Evolutionary conservation across 306 rosid species (phyloP).

Genomic region (Medicago lupulina): DNA sequence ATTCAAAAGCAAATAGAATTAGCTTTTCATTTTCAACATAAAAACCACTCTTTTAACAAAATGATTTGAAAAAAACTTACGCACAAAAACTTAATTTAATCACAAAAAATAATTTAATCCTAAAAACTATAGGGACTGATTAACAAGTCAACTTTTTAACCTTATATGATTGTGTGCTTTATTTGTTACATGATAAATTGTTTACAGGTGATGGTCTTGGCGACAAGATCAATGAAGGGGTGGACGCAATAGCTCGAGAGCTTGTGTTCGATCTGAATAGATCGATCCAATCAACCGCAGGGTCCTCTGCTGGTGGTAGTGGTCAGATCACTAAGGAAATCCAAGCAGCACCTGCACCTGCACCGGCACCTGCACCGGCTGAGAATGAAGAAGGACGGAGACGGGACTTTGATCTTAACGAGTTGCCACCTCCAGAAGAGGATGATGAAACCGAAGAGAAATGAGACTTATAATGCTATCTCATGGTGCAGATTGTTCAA

Average conservation of each 20-base stretch:
- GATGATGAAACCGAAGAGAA: not conserved
- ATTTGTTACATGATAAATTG: not conserved
- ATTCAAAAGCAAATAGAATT: no score
- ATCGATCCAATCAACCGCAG: not conserved
- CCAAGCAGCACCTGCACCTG: not conserved
- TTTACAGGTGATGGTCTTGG: conserved; percentile 4
- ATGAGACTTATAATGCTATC: not conserved
- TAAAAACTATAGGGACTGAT: no score
- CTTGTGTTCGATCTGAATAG: conserved; percentile 30
- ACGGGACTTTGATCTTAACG: not conserved
- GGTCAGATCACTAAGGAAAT: not conserved
- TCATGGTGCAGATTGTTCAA: not conserved
- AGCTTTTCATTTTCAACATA: no score
- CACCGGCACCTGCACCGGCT: not conserved
- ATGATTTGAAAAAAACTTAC: no score
- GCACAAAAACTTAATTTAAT: no score
- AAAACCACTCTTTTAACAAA: no score
- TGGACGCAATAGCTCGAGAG: not conserved
- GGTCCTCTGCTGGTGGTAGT: not conserved
- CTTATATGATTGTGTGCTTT: not conserved
- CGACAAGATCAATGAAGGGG: not conserved
- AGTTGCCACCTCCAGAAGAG: not conserved
- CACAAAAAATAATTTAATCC: no score
- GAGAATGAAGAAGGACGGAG: not conserved
- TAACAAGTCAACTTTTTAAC: not conserved